phyloP scores from a whole-genome alignment of 2,329 filamentous ascomycete genomes.

The Aspergillus ustus region DNA sequence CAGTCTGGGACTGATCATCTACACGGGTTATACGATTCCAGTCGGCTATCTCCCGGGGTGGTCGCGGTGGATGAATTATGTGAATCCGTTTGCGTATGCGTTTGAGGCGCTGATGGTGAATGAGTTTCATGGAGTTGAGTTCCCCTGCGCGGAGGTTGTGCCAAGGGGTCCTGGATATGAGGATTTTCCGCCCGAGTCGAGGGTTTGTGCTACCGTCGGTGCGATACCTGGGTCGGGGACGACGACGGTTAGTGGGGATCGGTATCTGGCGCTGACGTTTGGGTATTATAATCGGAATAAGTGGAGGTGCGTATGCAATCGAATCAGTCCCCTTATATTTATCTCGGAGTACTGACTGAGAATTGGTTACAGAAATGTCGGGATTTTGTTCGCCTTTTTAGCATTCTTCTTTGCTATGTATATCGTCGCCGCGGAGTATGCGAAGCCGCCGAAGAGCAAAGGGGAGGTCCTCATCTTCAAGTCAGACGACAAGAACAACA shows the following conservation, averaged over 20 bases:
- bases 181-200: not conserved
- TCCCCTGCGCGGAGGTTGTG: slow-evolving; percentile 53
- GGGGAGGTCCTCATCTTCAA: not conserved
- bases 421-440: not conserved
- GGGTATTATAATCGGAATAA: not conserved
- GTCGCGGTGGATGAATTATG: slow-evolving; percentile 78
- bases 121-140: slow-evolving; percentile 72
- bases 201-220: not conserved
- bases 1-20: not conserved
- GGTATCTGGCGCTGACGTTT: not conserved
- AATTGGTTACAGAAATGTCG: not conserved
- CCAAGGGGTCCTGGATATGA: slow-evolving; percentile 46
- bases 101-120: slow-evolving; percentile 84
- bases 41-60: slow-evolving; percentile 69
- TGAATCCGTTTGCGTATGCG: slow-evolving; percentile 77
- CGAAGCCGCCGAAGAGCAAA: not conserved
- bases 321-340: not conserved
- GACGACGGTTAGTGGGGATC: not conserved
- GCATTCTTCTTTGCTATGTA: not conserved
- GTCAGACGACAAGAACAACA: not conserved
- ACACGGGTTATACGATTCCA: not conserved
- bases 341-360: not conserved
- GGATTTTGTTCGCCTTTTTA: not conserved
- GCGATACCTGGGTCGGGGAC: not conserved
- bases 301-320: not conserved